Conservation (phyloP, 225 moss, liverwort and hornwort genomes). For the Ulota crispa region DNA sequence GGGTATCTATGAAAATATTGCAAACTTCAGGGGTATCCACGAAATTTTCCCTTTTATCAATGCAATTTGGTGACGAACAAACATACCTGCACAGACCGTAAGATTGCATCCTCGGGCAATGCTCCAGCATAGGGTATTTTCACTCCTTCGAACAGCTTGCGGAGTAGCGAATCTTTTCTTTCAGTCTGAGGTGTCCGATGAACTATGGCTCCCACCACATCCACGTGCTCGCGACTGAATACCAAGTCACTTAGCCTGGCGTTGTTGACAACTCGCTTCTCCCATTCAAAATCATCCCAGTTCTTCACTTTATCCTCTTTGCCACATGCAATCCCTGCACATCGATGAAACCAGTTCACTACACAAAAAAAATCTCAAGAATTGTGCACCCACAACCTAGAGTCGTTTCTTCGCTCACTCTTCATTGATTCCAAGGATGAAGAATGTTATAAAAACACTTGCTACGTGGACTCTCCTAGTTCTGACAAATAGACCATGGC, state of each 20-base stretch:
- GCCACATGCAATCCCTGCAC: conserved; percentile 59
- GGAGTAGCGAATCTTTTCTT: conserved; percentile 55
- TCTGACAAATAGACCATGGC: not conserved
- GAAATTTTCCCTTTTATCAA: no score
- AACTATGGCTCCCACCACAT: conserved; percentile 73
- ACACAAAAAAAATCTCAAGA: not conserved
- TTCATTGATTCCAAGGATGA: not conserved
- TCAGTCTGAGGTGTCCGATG: conserved; percentile 69
- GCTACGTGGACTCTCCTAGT: not conserved
- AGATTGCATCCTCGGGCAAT: conserved; percentile 77
- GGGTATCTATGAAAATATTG: no score
- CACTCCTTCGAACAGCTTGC: conserved; percentile 53
- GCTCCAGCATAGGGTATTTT: conserved; percentile 71
- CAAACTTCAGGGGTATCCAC: no score
- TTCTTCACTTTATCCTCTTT: conserved; percentile 33
- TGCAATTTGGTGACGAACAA: not conserved
- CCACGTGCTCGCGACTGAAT: conserved; percentile 77
- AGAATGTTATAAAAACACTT: not conserved
- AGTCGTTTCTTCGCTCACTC: no score
- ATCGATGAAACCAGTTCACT: conserved; percentile 13
- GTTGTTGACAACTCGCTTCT: conserved; percentile 74
- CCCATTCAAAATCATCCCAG: conserved; percentile 64
- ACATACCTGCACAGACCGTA: conserved; percentile 81
- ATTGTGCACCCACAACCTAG: not conserved
- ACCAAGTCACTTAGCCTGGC: conserved; percentile 67